phyloP scores from a whole-genome alignment of 768 basidiomycete genomes.

The Podaxis sp. region DNA sequence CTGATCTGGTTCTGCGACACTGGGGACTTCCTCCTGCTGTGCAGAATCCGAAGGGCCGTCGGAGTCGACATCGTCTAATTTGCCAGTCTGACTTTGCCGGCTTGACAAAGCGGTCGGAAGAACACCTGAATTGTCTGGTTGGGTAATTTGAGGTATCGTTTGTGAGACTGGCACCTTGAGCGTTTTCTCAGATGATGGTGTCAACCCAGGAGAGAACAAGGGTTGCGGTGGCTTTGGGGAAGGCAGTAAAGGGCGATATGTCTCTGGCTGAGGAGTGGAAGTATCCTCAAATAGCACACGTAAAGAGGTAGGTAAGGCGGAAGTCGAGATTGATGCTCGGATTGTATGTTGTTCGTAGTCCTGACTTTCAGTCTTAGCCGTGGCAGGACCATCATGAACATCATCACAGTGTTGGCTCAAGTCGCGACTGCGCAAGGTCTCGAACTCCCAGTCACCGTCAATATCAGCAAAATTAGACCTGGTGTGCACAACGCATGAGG shows the following conservation, averaged over 20 bases:
- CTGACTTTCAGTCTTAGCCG: slow-evolving; percentile 20
- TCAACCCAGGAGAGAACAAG: background rate
- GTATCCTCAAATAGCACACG: slow-evolving; percentile 77
- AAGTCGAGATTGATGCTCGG: slow-evolving; percentile 44
- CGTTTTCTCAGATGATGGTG: slow-evolving; percentile 9
- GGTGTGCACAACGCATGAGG: background rate
- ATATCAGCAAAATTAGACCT: slow-evolving; percentile 28
- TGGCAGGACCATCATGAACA: slow-evolving; percentile 24
- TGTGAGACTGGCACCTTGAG: background rate
- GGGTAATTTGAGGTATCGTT: background rate
- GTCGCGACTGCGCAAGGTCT: slow-evolving; percentile 55
- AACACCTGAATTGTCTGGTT: background rate
- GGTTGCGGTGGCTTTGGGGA: background rate
- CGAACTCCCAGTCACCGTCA: slow-evolving; percentile 70
- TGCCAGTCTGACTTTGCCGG: background rate
- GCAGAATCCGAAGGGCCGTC: background rate
- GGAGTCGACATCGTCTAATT: background rate
- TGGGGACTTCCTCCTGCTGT: background rate
- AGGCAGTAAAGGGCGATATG: slow-evolving; percentile 42
- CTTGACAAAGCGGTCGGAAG: background rate
- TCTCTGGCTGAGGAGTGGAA: slow-evolving; percentile 31
- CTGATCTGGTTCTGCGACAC: background rate
- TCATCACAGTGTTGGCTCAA: slow-evolving; percentile 13
- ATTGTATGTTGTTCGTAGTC: slow-evolving; percentile 35
- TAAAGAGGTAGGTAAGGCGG: slow-evolving; percentile 70